phyloP scores from a whole-genome alignment of 164 flowering plant species.

The Sedum album region DNA sequence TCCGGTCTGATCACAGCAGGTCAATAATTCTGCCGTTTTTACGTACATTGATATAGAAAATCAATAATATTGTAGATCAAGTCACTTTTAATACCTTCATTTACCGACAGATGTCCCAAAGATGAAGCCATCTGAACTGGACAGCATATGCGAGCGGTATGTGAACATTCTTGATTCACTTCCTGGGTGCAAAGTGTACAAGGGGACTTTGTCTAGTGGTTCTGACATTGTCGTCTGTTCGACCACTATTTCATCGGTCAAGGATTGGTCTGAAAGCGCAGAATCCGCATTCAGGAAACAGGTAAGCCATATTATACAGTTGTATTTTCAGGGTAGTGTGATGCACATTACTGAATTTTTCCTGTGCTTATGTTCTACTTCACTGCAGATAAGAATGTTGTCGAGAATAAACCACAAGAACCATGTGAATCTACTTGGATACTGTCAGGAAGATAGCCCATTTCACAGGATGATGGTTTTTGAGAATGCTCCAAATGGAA shows the following conservation, averaged over 20 bases:
- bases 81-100: neutral
- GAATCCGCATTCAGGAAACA: constrained; percentile 4
- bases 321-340: neutral
- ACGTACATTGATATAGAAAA: neutral
- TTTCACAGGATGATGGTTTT: constrained; percentile 7
- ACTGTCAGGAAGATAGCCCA: constrained; percentile 5
- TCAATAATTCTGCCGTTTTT: neutral
- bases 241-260: neutral
- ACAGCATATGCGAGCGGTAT: constrained; percentile 1
- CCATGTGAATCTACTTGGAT: constrained; percentile 12
- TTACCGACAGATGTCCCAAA: neutral
- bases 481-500: constrained; percentile 13
- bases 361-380: neutral
- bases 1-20: constrained; percentile 10
- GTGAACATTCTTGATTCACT: neutral
- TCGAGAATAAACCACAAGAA: constrained; percentile 13
- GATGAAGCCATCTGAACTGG: constrained; percentile 4
- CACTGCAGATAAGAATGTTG: neutral
- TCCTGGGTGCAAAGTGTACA: constrained; percentile 2
- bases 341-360: neutral
- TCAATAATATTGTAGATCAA: neutral
- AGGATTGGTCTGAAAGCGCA: constrained; percentile 3
- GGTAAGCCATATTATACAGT: neutral
- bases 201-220: neutral
- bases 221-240: neutral